Evolutionary conservation across 2,329 filamentous ascomycete species (phyloP), one percentile per base, ranked within the genome.

Genomic region (Elsinoe ampelina): DNA sequence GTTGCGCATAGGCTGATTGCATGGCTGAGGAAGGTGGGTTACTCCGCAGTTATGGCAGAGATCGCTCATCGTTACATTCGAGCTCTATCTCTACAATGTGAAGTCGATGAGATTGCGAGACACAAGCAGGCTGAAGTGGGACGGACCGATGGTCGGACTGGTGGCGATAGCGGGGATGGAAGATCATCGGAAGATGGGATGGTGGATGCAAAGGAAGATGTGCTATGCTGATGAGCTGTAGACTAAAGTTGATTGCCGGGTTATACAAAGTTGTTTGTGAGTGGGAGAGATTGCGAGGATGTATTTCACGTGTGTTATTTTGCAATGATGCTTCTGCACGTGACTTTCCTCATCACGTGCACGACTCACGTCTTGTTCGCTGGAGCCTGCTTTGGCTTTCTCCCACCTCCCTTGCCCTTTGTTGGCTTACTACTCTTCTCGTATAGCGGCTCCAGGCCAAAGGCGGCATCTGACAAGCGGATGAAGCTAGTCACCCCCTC

Each of bases 401-500:
- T 62, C 66, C 71, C 59, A 64, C 74, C 62, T 67, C 76, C 61
- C 68, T 71, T 64, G 38, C 70, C 64, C 57, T 67, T 62, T 51
- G 66, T 68, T 1, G 61, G 65, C 62, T 67, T 77, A 74, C 62
- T 79, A 78, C 57, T 59, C 54, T 81, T 73, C 65, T 84, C 81
- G 64, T 83, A 89, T 36, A 95, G 66, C 68, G 73, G 82, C 70
- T 95, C 89, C 60, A 67, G 64, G 1, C 68, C 85, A 71, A 96
- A 96, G 0, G 84, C 85, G 10, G 83, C 84, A 73, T 97, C 90
- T 1, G 81, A 83, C 58, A 96, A 78, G 20, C 87, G 77, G 65
- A 96, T 76, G 68, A 92, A 97, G 69, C 92, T 97, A 45, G 91
- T 86, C 19, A 97, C 79, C 0, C 93, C 93, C 61, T 89, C 81